Percentiles rank a stretch among this genome's conserved stretches.
These are phyloP conservation scores for Postia placenta DNA, from an alignment of 768 basidiomycete genomes.

Conservation along the genomic window DNA sequence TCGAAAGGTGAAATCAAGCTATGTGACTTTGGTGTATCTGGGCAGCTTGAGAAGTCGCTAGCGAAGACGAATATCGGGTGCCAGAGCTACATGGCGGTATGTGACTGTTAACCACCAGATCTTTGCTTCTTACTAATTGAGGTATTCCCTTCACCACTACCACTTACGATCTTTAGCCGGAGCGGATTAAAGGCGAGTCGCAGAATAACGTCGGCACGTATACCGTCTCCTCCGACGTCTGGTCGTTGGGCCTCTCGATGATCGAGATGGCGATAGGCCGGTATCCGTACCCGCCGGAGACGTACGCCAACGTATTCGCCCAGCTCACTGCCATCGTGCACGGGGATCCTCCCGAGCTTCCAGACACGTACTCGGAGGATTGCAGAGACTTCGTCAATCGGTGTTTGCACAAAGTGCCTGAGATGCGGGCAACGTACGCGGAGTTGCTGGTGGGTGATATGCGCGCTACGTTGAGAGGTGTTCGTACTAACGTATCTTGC, in stretches of 20 bases:
- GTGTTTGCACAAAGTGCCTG: conserved; percentile 80
- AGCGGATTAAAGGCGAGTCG: conserved; percentile 93
- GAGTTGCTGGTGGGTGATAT: conserved; percentile 60
- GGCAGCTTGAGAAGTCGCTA: conserved; percentile 91
- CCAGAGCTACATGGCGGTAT: conserved; percentile 96
- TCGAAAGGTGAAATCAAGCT: conserved; percentile 85
- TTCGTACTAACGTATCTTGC: background rate
- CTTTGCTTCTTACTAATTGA: conserved; percentile 1
- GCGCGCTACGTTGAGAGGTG: background rate
- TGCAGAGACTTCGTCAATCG: conserved; percentile 79
- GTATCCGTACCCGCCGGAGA: conserved; percentile 97
- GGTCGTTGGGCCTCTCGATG: conserved; percentile 92
- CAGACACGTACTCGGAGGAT: conserved; percentile 57
- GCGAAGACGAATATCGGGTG: conserved; percentile 99
- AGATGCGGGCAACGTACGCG: conserved; percentile 73
- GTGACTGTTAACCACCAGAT: conserved; percentile 21
- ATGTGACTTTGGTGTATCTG: conserved; percentile 98
- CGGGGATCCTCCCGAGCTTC: conserved; percentile 85
- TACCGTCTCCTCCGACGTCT: conserved; percentile 95
- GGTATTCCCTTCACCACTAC: background rate
- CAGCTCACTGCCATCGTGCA: conserved; percentile 96
- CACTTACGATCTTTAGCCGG: conserved; percentile 52
- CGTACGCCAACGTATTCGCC: conserved; percentile 95
- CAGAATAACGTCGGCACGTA: conserved; percentile 83
- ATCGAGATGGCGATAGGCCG: conserved; percentile 87